A percentile compares a stretch with the other conserved stretches of the same genome.
These are phyloP conservation scores for Sporothrix protearum DNA, from an alignment of 2,329 filamentous ascomycete genomes.

Conservation along the genomic window DNA sequence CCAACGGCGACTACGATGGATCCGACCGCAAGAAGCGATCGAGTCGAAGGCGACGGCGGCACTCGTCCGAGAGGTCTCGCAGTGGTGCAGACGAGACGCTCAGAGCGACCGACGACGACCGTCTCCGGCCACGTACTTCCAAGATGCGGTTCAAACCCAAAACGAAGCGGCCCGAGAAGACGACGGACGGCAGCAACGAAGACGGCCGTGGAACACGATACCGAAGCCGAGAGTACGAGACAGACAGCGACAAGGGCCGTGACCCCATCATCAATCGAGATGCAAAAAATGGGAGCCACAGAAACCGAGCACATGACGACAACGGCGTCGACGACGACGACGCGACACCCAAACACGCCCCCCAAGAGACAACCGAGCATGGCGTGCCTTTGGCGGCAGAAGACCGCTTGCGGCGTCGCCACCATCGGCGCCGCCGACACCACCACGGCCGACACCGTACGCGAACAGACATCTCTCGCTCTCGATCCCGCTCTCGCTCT, in stretches of 20 bases:
- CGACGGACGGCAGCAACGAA: background rate
- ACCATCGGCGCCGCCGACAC: conserved; percentile 1
- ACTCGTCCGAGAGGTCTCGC: background rate
- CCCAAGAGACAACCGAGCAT: background rate
- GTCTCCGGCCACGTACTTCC: background rate
- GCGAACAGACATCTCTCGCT: background rate
- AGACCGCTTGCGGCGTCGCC: background rate
- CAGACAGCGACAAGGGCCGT: background rate
- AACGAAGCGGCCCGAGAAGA: background rate
- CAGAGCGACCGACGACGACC: background rate
- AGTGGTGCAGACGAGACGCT: background rate
- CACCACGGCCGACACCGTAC: conserved; percentile 2
- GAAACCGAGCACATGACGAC: background rate
- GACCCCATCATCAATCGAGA: background rate
- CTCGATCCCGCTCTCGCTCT: background rate
- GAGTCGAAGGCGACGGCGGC: background rate
- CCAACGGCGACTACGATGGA: background rate
- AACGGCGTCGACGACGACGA: no score
- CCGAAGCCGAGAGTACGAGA: conserved; percentile 9
- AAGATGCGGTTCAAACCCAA: background rate
- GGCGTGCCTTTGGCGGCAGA: background rate
- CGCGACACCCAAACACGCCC: background rate
- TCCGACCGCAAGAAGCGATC: conserved; percentile 10
- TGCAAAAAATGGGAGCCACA: background rate
- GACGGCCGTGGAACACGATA: conserved; percentile 15